Percentiles rank a stretch among this genome's conserved stretches.
Conservation (phyloP, 2,329 filamentous ascomycete genomes). For the Fusarium sp. region DNA sequence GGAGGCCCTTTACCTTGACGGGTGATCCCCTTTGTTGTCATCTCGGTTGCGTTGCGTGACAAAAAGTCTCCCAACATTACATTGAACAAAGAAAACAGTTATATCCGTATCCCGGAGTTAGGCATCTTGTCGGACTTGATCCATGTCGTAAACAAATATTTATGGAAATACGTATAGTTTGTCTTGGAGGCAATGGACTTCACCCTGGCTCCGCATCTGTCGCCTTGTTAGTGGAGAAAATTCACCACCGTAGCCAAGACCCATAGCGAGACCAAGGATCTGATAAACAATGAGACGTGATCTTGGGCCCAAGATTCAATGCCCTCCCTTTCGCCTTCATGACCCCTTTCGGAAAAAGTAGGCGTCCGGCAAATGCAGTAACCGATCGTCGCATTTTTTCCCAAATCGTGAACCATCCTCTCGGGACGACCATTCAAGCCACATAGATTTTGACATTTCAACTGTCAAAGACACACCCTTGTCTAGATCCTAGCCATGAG, state of each 20-base stretch:
- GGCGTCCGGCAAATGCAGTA: background rate
- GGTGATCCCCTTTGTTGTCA: background rate
- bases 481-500: background rate
- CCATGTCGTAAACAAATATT: background rate
- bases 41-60: constrained; percentile 9
- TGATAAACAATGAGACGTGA: constrained; percentile 2
- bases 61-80: background rate
- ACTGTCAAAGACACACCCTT: background rate
- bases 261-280: constrained; percentile 1
- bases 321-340: background rate
- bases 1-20: background rate
- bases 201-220: background rate
- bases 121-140: background rate
- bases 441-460: background rate
- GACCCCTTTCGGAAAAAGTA: background rate
- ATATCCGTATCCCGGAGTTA: background rate
- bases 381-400: background rate
- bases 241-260: background rate
- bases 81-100: background rate
- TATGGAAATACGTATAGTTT: background rate
- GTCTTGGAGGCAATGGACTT: background rate
- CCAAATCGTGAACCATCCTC: background rate
- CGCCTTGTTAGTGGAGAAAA: constrained; percentile 7
- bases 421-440: background rate
- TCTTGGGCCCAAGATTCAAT: background rate